Base-by-base conservation (phyloP, 305 asterid species). In the Fraxinus angustifolia region DNA sequence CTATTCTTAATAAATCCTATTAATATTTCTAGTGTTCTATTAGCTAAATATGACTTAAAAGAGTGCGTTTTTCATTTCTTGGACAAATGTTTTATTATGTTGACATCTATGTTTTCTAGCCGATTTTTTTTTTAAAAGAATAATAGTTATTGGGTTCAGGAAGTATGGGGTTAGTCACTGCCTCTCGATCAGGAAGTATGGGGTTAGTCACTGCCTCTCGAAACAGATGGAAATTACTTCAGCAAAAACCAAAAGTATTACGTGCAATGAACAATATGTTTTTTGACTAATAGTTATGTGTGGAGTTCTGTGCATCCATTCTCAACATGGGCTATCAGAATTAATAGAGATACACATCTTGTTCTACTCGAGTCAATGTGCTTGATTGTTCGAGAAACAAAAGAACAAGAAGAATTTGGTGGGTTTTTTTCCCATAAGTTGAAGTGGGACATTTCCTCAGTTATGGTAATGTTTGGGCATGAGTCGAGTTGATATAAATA, bases 371-470 rank as follows among this genome's bases (percentile, higher is more conserved):
- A 56, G 40, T 45, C 34, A n/a, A 31, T 31, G 33, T 70, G 73
- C 67, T 48, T 80, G 78, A 31, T 80, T 58, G 19, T 48, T 19
- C 56, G n/a, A 48, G 56, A 48, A 23, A 31, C 42, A 53, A 33
- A 38, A 73, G 70, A 28, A 42, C 35, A 70, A 12, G 65, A 38
- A 3, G 28, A 50, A 42, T 42, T 31, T 48, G 65, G 12, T 58
- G 30, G 16, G 28, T 16, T 10, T 19, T 34, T 23, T 8, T 8
- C n/a, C 11, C 28, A 4, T 33, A 65, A 36, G 23, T 78, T 42
- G 74, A 73, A 72, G n/a, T 79, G 78, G 78, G 17, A 79, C 12
- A n/a, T 11, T 30, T 48, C 71, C 70, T 67, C 73, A 50, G 50
- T 77, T 53, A 26, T 77, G 75, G 12, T 58, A 30, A 53, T 78